Percentiles rank a stretch among this genome's conserved stretches.
Evolutionary conservation across 495 filamentous ascomycete genomes (phyloP).

Genomic region (Neurospora discreta): DNA sequence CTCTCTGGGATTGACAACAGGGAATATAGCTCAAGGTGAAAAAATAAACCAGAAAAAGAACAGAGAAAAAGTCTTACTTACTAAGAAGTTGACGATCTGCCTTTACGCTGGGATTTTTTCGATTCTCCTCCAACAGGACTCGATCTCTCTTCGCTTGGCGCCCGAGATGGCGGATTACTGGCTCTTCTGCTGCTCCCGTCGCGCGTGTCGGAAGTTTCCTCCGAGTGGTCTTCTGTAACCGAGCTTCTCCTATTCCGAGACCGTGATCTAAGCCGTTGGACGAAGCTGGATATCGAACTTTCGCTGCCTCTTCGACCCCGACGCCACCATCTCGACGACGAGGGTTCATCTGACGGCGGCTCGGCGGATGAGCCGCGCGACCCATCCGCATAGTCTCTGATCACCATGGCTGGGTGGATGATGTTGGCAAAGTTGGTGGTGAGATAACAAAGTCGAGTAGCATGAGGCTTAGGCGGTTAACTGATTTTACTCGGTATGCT

Average conservation of each 20-base stretch:
- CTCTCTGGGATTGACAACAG: not conserved
- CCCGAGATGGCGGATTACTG: not conserved
- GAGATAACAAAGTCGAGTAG: not conserved
- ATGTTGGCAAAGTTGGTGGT: not conserved
- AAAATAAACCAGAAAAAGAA: not conserved
- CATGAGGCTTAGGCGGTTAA: not conserved
- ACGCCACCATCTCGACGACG: not conserved
- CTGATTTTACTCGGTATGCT: not conserved
- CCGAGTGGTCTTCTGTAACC: not conserved
- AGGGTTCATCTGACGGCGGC: not conserved
- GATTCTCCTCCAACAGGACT: not conserved
- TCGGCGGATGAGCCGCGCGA: not conserved
- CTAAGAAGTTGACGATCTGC: constrained; percentile 8
- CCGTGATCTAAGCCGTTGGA: not conserved
- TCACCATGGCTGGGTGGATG: not conserved
- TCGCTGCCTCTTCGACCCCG: not conserved
- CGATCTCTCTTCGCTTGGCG: not conserved
- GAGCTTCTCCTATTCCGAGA: not conserved
- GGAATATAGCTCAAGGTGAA: not conserved
- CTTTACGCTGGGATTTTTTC: constrained; percentile 6
- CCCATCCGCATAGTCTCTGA: not conserved
- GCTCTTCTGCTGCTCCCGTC: not conserved
- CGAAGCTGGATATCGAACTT: not conserved
- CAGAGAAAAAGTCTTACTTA: constrained; percentile 3
- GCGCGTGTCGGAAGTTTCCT: not conserved